phyloP scores from a whole-genome alignment of 306 rosid genomes.

The Sechiopsis laciniata region DNA sequence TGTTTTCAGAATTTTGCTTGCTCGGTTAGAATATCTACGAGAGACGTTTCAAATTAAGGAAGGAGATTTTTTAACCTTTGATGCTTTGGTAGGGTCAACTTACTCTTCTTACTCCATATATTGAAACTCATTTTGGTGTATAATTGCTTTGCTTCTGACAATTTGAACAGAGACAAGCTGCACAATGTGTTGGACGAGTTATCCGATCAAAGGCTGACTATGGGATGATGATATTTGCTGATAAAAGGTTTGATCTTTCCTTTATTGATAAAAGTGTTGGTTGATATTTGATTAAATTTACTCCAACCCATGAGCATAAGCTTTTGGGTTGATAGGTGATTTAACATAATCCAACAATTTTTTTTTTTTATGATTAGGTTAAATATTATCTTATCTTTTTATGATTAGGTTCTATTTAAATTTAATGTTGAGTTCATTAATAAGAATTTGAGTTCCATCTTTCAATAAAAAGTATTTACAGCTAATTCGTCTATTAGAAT shows the following conservation, averaged over 20 bases:
- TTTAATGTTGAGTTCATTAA: too few relatives aligned
- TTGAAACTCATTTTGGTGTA: slow-evolving; percentile 3
- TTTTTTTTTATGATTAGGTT: too few relatives aligned
- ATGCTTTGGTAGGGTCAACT: slow-evolving; percentile 63
- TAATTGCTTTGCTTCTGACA: slow-evolving; percentile 4
- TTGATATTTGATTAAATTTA: too few relatives aligned
- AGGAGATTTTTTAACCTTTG: slow-evolving; percentile 90
- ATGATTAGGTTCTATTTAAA: too few relatives aligned
- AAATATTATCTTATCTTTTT: too few relatives aligned
- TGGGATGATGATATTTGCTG: slow-evolving; percentile 99
- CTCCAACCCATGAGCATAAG: too few relatives aligned
- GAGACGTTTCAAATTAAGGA: slow-evolving; percentile 93
- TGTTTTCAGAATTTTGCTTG: slow-evolving; percentile 75
- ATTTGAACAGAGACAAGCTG: slow-evolving; percentile 84
- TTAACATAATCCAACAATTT: too few relatives aligned
- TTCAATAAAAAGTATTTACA: too few relatives aligned
- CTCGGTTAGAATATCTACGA: slow-evolving; percentile 68
- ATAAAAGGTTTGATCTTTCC: slow-evolving; percentile 53
- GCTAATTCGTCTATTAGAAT: too few relatives aligned
- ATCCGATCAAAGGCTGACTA: slow-evolving; percentile 96
- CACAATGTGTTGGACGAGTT: slow-evolving; percentile 94
- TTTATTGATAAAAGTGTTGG: background rate
- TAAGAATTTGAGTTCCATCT: too few relatives aligned
- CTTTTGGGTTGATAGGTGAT: too few relatives aligned
- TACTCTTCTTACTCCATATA: slow-evolving; percentile 10